A percentile compares a stretch with the other conserved stretches of the same genome.
Evolutionary conservation across 2,329 filamentous ascomycete species (phyloP).

Genomic region (Ceratocystis variospora): DNA sequence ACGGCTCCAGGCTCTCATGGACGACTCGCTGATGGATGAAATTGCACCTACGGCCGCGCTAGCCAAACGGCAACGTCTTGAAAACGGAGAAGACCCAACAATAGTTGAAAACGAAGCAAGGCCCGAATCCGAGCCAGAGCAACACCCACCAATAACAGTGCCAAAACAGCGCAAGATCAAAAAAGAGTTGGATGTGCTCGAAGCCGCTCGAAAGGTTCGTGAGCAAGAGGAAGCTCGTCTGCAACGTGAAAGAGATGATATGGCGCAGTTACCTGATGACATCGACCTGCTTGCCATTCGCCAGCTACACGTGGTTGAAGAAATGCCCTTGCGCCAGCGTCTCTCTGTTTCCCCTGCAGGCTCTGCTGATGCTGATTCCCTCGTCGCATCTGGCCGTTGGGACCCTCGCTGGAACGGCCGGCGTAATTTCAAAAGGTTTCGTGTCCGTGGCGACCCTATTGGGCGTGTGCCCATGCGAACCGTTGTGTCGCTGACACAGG

Average conservation of each 20-base stretch:
- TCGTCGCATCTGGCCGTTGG: slow-evolving; percentile 51
- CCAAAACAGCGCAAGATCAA: slow-evolving; percentile 37
- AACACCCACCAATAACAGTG: slow-evolving; percentile 19
- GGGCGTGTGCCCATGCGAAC: slow-evolving; percentile 35
- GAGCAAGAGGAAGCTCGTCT: slow-evolving; percentile 54
- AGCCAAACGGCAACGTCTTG: slow-evolving; percentile 64
- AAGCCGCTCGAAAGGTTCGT: slow-evolving; percentile 46
- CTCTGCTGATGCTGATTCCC: slow-evolving; percentile 32
- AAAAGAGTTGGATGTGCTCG: slow-evolving; percentile 54
- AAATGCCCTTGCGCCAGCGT: slow-evolving; percentile 48
- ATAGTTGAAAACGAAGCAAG: slow-evolving; percentile 20
- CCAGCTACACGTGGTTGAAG: slow-evolving; percentile 61
- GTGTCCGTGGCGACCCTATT: slow-evolving; percentile 38
- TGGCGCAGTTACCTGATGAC: slow-evolving; percentile 41
- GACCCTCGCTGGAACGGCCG: slow-evolving; percentile 83
- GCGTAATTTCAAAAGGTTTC: slow-evolving; percentile 91
- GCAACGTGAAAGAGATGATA: slow-evolving; percentile 39
- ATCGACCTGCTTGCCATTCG: slow-evolving; percentile 62
- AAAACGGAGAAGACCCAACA: slow-evolving; percentile 38
- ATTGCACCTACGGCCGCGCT: slow-evolving; percentile 64
- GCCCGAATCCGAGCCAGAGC: slow-evolving; percentile 16
- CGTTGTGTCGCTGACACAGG: slow-evolving; percentile 60
- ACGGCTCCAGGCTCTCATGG: slow-evolving; percentile 37
- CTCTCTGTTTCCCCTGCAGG: slow-evolving; percentile 20
- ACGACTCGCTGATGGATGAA: slow-evolving; percentile 42